Base-by-base conservation (phyloP, 1,139 yeast species). In the Hyphopichia fennica region DNA sequence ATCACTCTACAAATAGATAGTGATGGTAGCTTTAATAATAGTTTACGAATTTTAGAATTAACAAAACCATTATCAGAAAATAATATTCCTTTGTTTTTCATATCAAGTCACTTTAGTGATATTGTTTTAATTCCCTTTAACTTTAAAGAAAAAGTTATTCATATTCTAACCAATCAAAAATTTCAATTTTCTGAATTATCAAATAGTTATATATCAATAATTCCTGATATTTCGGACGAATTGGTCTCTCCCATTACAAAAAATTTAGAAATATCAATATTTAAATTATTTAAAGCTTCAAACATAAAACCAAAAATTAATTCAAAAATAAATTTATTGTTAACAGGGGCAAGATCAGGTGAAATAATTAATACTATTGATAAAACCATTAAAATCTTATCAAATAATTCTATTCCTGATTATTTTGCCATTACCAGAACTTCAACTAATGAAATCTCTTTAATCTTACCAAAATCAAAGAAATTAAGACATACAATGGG, bases 91-190 rank as follows among this genome's bases (percentile, higher is more conserved):
- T 66, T 84, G 28, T 82, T 82, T 54, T 84, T 83, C 59, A 60
- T 84, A 34, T 77, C 84, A 13, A 81, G 84, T 34, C 85, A 84
- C 60, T 82, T 81, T 53, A 75, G 83, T 40, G 87, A 84, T 58
- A 78, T 81, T 39, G 85, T 84, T n/a, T 65, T 84, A 33, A 73
- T 83, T 15, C 89, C 90, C 0, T 58, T 56, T 34, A 51, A 59
- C 4, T 67, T 69, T 10, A 71, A 71, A 47, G 68, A 65, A 1
- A 67, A 68, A 42, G 86, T 81, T 0, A 57, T 76, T 2, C 54
- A 54, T 25, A 72, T 79, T 5, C 57, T 82, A 34, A 67, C 75
- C 17, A 60, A 61, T 29, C 62, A 69, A 39, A 66, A 70, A 38
- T 79, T 77, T 53, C 63, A 61, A 31, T 77, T 75, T 55, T 68